Percentiles rank a stretch among this genome's conserved stretches.
phyloP scores from a whole-genome alignment of 495 filamentous ascomycete species.

The Tuber borchii region DNA sequence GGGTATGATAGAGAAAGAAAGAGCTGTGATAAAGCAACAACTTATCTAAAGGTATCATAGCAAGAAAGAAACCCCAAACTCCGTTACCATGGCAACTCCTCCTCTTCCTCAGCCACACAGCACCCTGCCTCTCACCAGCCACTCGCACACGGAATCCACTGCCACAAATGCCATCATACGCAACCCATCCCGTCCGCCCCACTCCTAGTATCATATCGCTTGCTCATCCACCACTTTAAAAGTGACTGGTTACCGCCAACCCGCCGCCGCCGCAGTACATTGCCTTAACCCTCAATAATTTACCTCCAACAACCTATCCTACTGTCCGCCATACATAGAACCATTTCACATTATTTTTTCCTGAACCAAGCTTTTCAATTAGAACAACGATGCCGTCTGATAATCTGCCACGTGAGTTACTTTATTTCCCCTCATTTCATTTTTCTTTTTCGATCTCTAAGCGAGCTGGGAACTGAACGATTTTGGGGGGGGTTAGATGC shows the following conservation, averaged over 20 bases:
- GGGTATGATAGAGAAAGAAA: not conserved
- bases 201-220: not conserved
- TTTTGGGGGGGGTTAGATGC: conserved; percentile 60
- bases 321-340: not conserved
- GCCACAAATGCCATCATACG: conserved; percentile 17
- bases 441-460: conserved; percentile 4
- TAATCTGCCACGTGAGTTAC: conserved; percentile 63
- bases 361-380: not conserved
- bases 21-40: conserved; percentile 9
- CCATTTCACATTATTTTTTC: not conserved
- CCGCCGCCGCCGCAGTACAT: conserved; percentile 11
- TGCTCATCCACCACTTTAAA: conserved; percentile 12
- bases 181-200: conserved; percentile 1
- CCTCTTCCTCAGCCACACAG: conserved; percentile 13
- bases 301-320: conserved; percentile 17
- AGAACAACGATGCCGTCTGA: conserved; percentile 29
- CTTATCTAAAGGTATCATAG: not conserved
- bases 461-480: conserved; percentile 3
- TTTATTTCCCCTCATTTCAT: conserved; percentile 24
- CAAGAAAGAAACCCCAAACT: not conserved
- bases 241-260: conserved; percentile 8
- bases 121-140: not conserved
- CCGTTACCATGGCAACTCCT: conserved; percentile 25
- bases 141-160: not conserved
- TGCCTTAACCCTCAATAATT: conserved; percentile 5